These are phyloP conservation scores for Trichoderma parareesei DNA, from an alignment of 495 filamentous ascomycete species.

Conservation along the genomic window DNA sequence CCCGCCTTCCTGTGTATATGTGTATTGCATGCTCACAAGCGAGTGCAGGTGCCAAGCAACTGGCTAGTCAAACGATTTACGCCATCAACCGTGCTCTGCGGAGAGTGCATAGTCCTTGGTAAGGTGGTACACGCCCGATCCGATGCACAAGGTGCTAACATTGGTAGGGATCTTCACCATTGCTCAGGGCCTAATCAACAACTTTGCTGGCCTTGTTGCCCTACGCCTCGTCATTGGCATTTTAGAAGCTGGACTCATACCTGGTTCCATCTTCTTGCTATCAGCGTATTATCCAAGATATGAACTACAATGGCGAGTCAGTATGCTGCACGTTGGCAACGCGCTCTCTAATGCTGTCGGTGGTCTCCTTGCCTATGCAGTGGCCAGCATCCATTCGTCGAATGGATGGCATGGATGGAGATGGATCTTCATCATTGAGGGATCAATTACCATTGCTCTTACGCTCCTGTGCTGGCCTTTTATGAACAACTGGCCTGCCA, in stretches of 20 bases:
- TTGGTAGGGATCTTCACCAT: constrained; percentile 30
- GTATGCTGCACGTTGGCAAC: constrained; percentile 13
- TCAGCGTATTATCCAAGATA: constrained; percentile 42
- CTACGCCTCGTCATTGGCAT: constrained; percentile 40
- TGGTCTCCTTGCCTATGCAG: constrained; percentile 10
- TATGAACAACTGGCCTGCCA: neutral
- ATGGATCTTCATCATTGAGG: constrained; percentile 8
- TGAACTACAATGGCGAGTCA: constrained; percentile 38
- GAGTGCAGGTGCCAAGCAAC: neutral
- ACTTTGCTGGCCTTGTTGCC: constrained; percentile 36
- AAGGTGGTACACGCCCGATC: neutral
- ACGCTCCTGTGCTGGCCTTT: neutral
- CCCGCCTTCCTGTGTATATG: neutral
- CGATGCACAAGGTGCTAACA: neutral
- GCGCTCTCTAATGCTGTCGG: constrained; percentile 11
- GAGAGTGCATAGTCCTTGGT: neutral
- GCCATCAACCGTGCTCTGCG: neutral
- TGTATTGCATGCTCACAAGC: neutral
- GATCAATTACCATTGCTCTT: neutral
- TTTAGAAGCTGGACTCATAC: constrained; percentile 42
- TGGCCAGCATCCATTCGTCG: constrained; percentile 9
- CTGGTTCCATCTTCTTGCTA: constrained; percentile 34
- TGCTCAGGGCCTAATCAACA: constrained; percentile 33
- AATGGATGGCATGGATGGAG: constrained; percentile 14
- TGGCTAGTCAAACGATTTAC: neutral